These are phyloP conservation scores for Kuraishia ogatae DNA, from an alignment of 805 yeast species.

Conservation along the genomic window DNA sequence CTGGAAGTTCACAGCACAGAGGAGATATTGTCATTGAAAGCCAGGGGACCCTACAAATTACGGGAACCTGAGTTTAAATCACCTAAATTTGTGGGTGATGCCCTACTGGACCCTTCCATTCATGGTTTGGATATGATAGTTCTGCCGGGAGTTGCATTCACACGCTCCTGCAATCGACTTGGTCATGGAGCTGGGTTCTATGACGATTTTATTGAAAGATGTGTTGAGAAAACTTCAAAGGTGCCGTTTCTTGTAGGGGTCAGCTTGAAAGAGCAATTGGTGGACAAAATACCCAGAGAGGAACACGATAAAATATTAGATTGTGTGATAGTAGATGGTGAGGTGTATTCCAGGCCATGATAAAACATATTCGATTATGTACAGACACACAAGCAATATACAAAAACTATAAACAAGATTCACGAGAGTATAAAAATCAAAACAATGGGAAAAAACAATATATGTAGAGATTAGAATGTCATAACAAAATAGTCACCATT, in stretches of 20 bases:
- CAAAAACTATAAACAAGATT: constrained; percentile 3
- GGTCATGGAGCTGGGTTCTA: constrained; percentile 96
- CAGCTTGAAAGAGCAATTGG: constrained; percentile 57
- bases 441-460: too few species aligned
- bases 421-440: too few species aligned
- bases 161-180: constrained; percentile 37
- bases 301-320: constrained; percentile 57
- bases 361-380: constrained; percentile 2
- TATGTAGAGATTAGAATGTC: too few species aligned
- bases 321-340: constrained; percentile 36
- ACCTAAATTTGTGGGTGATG: constrained; percentile 8
- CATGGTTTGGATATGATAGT: constrained; percentile 55
- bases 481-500: too few species aligned
- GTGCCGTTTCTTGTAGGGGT: constrained; percentile 48
- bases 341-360: constrained; percentile 7
- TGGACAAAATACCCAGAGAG: constrained; percentile 45
- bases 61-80: constrained; percentile 48
- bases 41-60: constrained; percentile 60
- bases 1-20: constrained; percentile 33
- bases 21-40: constrained; percentile 39
- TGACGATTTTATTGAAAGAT: constrained; percentile 62
- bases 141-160: constrained; percentile 83
- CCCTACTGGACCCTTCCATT: constrained; percentile 6
- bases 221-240: constrained; percentile 22
- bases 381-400: too few species aligned